Percentiles rank a stretch among this genome's conserved stretches.
Conservation (phyloP, 2,329 filamentous ascomycete species). For the Trichoderma simmonsii region DNA sequence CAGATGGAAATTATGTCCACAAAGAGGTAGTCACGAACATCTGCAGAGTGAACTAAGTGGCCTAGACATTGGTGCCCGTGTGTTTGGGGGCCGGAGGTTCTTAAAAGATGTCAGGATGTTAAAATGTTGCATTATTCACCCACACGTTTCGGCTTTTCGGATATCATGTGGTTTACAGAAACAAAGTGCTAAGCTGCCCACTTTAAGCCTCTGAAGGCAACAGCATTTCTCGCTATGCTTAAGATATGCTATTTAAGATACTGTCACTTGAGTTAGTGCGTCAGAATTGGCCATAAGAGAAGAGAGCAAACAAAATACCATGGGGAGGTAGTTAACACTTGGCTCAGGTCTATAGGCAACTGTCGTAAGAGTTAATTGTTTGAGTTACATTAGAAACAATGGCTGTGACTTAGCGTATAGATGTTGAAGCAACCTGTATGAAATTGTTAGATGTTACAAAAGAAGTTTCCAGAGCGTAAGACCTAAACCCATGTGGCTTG, state of each 20-base stretch:
- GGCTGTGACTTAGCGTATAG: too few species aligned
- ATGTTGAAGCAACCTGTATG: not conserved
- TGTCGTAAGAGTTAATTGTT: not conserved
- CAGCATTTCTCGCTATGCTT: too few species aligned
- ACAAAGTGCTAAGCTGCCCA: too few species aligned
- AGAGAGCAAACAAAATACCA: too few species aligned
- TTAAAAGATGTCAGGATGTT: not conserved
- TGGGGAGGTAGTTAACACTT: too few species aligned
- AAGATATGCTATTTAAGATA: too few species aligned
- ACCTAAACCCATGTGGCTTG: not conserved
- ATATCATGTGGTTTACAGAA: too few species aligned
- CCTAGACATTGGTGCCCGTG: not conserved
- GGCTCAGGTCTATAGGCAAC: not conserved
- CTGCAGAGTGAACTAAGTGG: not conserved
- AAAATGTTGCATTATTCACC: not conserved
- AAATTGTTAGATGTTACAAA: not conserved
- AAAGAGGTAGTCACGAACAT: not conserved
- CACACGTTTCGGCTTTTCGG: too few species aligned
- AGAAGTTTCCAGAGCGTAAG: not conserved
- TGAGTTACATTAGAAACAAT: not conserved
- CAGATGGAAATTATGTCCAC: not conserved
- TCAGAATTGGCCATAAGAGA: too few species aligned
- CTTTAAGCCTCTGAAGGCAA: too few species aligned
- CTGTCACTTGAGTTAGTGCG: too few species aligned
- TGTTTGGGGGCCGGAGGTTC: not conserved